Conservation (phyloP, 306 rosid species). For the Pyrus betulifolia region DNA sequence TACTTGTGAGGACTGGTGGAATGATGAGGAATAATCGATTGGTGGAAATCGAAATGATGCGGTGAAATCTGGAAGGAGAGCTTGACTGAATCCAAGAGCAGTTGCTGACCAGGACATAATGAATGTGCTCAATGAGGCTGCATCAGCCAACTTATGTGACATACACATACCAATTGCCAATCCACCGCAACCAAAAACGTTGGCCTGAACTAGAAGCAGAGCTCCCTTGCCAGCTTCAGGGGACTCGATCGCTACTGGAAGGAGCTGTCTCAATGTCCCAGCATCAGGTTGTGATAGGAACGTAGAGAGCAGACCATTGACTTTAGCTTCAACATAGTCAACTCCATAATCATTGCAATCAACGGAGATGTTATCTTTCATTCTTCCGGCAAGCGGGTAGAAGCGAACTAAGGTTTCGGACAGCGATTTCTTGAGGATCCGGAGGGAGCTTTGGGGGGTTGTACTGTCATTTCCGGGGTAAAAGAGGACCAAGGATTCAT, state of each 20-base stretch:
- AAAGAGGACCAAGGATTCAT: slow-evolving; percentile 12
- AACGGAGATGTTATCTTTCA: background rate
- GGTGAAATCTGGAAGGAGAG: background rate
- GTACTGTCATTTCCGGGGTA: background rate
- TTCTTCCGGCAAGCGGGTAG: slow-evolving; percentile 14
- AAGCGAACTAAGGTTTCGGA: background rate
- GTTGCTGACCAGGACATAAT: background rate
- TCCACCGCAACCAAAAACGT: slow-evolving; percentile 15
- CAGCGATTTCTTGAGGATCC: slow-evolving; percentile 4
- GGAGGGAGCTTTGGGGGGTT: background rate
- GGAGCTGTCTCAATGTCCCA: background rate
- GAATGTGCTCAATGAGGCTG: background rate
- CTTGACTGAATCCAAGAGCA: background rate
- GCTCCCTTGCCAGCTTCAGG: background rate
- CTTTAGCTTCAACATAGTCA: slow-evolving; percentile 7
- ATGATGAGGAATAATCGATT: background rate
- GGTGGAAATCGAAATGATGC: slow-evolving; percentile 1
- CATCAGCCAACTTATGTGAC: slow-evolving; percentile 14
- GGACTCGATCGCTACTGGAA: background rate
- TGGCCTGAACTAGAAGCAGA: slow-evolving; percentile 17
- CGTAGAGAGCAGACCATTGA: background rate
- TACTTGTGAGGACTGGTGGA: background rate
- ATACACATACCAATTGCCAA: slow-evolving; percentile 10
- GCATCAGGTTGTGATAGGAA: slow-evolving; percentile 4
- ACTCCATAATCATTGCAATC: slow-evolving; percentile 14